Evolutionary conservation across 2,329 filamentous ascomycete genomes (phyloP), one percentile per base, ranked within the genome.

Genomic region (Cyphellophora attinorum): DNA sequence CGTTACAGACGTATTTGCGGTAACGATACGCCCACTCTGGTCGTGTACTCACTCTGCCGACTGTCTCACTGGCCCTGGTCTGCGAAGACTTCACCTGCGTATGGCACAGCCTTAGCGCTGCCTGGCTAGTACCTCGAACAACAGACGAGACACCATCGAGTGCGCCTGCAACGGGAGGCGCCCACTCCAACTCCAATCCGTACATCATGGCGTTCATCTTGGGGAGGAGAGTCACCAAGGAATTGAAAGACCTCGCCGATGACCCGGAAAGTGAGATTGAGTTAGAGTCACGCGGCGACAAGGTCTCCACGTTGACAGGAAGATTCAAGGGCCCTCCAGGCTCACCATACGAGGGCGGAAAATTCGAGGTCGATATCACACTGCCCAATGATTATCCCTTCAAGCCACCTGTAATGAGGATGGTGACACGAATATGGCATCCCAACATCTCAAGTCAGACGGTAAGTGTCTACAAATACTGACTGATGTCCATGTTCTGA

Each of bases 381-480:
- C 91, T 98, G 34, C 88, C 89, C 0, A 73, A 74, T 42, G 82
- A 83, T 48, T 98, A 98, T 53, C 91, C 91, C 0, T 98, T 98
- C 65, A 82, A 86, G 49, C 85, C 89, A 3, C 91, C 91, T 4
- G 60, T 75, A 39, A 96, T 98, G 81, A 81, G 76, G 51, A 96
- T 96, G 54, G 74, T 81, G 45, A 98, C 91, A 45, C 88, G 81
- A 60, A 81, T 96, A 49, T 98, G 88, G 88, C 91, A 98, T 58
- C 91, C 91, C 19, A 98, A 98, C 55, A 76, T 98, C 62, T 93
- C 84, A 69, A 89, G 82, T 52, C 82, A 91, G 56, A 95, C 88
- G 27, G 86, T 93, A 64, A 53, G 79, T 68, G 12, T 27, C 21
- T 25, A 29, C n/a, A n/a, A n/a, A n/a, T n/a, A n/a, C n/a, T n/a